Conservation (phyloP, 1,284 basidiomycete genomes). For the Marasmius tenuissimus region DNA sequence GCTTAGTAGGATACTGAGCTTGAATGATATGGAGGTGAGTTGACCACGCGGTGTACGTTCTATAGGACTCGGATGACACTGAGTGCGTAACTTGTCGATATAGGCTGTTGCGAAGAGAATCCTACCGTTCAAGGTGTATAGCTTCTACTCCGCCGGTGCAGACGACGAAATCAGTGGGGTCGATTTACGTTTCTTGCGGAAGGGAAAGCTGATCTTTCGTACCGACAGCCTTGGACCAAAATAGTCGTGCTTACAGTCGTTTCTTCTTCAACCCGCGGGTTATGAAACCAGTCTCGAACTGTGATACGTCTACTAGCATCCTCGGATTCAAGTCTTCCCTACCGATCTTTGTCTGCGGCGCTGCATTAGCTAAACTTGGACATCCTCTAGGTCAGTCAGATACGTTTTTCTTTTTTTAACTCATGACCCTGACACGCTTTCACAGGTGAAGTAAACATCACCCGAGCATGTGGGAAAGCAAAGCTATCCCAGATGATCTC, state of each 20-base stretch:
- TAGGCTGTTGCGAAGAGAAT: conserved; percentile 65
- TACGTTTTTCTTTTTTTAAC: background rate
- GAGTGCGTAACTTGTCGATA: background rate
- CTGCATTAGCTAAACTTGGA: conserved; percentile 87
- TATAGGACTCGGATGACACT: background rate
- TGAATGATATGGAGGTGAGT: conserved; percentile 76
- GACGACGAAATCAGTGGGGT: conserved; percentile 80
- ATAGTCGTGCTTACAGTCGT: conserved; percentile 71
- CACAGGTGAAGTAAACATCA: conserved; percentile 85
- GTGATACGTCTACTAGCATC: conserved; percentile 77
- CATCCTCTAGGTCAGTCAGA: conserved; percentile 70
- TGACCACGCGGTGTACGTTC: too few species aligned
- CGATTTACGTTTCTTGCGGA: conserved; percentile 10
- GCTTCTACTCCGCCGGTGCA: conserved; percentile 82
- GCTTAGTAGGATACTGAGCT: conserved; percentile 65
- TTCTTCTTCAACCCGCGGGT: conserved; percentile 85
- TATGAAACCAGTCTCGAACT: conserved; percentile 68
- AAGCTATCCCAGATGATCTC: conserved; percentile 90
- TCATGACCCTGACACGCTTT: background rate
- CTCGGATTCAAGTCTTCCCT: conserved; percentile 72
- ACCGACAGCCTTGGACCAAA: conserved; percentile 61
- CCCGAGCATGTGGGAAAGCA: conserved; percentile 65
- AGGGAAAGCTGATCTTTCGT: conserved; percentile 5
- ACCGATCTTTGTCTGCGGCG: conserved; percentile 84
- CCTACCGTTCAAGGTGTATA: conserved; percentile 69